These are phyloP conservation scores for Fusarium pseudonygamai DNA, from an alignment of 2,329 filamentous ascomycete species.

Conservation along the genomic window DNA sequence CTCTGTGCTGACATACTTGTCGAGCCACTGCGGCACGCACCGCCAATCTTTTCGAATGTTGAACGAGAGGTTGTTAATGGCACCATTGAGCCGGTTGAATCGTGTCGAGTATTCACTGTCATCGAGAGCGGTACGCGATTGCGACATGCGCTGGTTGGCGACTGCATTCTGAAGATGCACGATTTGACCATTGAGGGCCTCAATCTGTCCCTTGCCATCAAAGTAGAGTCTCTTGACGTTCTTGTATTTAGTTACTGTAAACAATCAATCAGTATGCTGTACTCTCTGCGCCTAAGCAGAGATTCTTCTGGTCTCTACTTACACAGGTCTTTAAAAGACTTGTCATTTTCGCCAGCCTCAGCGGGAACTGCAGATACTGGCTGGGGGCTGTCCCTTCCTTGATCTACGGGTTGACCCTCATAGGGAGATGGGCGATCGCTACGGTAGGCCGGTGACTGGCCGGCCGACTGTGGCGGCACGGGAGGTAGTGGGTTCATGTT, in stretches of 20 bases:
- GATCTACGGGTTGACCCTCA: constrained; percentile 56
- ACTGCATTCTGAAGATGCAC: constrained; percentile 97
- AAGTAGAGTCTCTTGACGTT: constrained; percentile 99
- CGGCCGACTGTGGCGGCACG: constrained; percentile 45
- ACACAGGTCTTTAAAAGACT: constrained; percentile 67
- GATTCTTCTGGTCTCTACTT: constrained; percentile 42
- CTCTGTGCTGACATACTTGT: constrained; percentile 82
- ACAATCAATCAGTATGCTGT: constrained; percentile 33
- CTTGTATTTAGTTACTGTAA: constrained; percentile 89
- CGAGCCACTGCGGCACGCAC: constrained; percentile 81
- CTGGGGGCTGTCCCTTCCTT: constrained; percentile 66
- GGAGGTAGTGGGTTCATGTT: constrained; percentile 56
- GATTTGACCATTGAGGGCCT: constrained; percentile 85
- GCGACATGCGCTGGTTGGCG: constrained; percentile 92
- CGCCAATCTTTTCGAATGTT: constrained; percentile 97
- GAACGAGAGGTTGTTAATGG: constrained; percentile 94
- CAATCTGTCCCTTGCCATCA: constrained; percentile 92
- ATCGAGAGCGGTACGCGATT: constrained; percentile 92
- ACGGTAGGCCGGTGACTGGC: constrained; percentile 52
- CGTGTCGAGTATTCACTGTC: constrained; percentile 92
- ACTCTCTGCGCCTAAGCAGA: neutral
- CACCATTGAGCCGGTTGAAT: constrained; percentile 90
- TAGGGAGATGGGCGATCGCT: constrained; percentile 54
- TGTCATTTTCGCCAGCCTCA: constrained; percentile 59
- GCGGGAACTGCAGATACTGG: constrained; percentile 51